Base-by-base conservation (phyloP, 805 yeast genomes). In the Nakazawaea sp. region DNA sequence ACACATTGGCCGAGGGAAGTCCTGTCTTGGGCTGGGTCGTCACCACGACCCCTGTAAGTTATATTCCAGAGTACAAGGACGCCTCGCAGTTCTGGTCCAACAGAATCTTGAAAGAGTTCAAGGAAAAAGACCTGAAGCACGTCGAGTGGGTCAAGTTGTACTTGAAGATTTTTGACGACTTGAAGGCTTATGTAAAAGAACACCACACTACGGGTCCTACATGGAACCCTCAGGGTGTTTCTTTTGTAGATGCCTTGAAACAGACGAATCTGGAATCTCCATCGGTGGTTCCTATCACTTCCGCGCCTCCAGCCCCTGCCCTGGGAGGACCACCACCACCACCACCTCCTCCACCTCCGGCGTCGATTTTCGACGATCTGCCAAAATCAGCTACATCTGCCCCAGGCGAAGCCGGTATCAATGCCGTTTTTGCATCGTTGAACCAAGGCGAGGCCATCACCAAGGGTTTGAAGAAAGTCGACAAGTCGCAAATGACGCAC, bases 21-120 rank as follows among this genome's bases (percentile, higher is more conserved):
- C 88, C 96, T 9, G 86, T 84, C 5, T 66, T 89, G 37, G 95
- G 95, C 18, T 92, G 99, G 99, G 72, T 90, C 44, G 76, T 85
- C 15, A 72, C 75, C 5, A 75, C 70, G 3, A 77, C 86, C 4
- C 96, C 97, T 1, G 75, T 82, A 12, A 75, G 86, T 0, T 73
- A 69, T 45, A 72, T 92, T 40, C 75, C 82, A 3, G 96, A 89
- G 46, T 84, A 79, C 61, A 84, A 81, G 54, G 98, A 92, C 53
- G 77, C 94, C 16, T 84, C 96, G 25, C 90, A 82, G 56, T 92
- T 92, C 62, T 92, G 97, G 88, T 74, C 95, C 9, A 89, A 92
- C 62, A 75, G 95, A 49, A 81, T 90, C 30, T 61, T 89, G 56
- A 89, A 89, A 60, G 96, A 87, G 43, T 78, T 63, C 63, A 87